Conservation (phyloP, 306 rosid species). For the Cucumis cinereus region DNA sequence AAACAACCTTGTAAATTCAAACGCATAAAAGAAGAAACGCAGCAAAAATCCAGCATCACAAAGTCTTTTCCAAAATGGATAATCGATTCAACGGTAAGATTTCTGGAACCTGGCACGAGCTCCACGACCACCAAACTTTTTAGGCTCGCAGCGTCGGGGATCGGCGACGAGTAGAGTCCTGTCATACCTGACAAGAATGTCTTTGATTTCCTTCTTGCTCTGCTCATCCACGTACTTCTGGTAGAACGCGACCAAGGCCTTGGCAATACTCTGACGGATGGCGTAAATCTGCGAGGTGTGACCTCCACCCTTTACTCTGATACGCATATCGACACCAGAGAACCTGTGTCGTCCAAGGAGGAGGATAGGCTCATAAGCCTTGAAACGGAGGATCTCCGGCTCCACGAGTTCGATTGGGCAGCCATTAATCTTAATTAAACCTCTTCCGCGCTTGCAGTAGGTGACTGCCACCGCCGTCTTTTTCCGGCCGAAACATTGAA, state of each 20-base stretch:
- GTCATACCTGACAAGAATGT: slow-evolving; percentile 58
- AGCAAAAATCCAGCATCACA: background rate
- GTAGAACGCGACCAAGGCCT: slow-evolving; percentile 66
- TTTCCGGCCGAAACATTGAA: slow-evolving; percentile 78
- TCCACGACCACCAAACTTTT: slow-evolving; percentile 92
- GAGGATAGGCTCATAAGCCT: slow-evolving; percentile 72
- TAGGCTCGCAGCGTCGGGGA: slow-evolving; percentile 83
- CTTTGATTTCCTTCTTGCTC: slow-evolving; percentile 87
- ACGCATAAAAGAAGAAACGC: background rate
- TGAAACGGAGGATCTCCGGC: slow-evolving; percentile 73
- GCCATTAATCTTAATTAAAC: slow-evolving; percentile 77
- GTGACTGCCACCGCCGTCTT: slow-evolving; percentile 89
- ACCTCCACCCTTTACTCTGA: slow-evolving; percentile 74
- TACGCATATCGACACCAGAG: slow-evolving; percentile 65
- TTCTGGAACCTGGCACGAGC: slow-evolving; percentile 88
- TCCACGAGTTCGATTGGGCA: slow-evolving; percentile 68
- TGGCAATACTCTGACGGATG: slow-evolving; percentile 72
- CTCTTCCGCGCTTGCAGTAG: slow-evolving; percentile 74
- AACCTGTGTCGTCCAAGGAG: slow-evolving; percentile 60
- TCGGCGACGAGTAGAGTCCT: slow-evolving; percentile 71
- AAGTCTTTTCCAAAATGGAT: background rate
- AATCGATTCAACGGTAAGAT: slow-evolving; percentile 54
- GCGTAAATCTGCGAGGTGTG: slow-evolving; percentile 83
- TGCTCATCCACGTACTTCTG: slow-evolving; percentile 87
- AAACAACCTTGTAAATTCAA: background rate